A percentile compares a stretch with the other conserved stretches of the same genome.
Evolutionary conservation across 345 rosid genomes (phyloP).

Genomic region (Hypericum perforatum): DNA sequence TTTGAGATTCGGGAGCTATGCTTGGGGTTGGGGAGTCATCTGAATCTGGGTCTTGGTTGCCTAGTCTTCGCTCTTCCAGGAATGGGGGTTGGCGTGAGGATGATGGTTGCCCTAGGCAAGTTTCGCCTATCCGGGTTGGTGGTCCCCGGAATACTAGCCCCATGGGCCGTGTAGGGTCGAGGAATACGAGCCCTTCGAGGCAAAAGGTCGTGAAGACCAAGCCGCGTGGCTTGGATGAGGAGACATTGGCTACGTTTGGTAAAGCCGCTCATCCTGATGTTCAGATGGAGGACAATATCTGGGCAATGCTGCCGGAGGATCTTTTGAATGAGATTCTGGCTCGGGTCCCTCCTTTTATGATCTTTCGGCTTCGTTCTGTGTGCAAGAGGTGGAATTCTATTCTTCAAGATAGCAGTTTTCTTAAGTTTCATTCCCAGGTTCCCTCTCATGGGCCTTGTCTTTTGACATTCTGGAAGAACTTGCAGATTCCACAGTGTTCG

Average conservation of each 20-base stretch:
- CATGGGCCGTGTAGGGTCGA: conserved; percentile 56
- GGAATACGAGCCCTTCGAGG: conserved; percentile 80
- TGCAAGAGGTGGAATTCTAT: conserved; percentile 83
- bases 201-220: conserved; percentile 81
- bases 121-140: conserved; percentile 48
- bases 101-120: conserved; percentile 46
- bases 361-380: conserved; percentile 78
- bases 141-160: conserved; percentile 78
- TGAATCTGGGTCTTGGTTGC: conserved; percentile 31
- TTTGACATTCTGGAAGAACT: conserved; percentile 83
- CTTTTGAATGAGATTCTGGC: conserved; percentile 78
- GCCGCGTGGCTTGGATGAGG: conserved; percentile 94
- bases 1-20: conserved; percentile 28
- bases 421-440: conserved; percentile 61
- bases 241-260: conserved; percentile 69
- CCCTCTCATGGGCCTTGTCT: conserved; percentile 82
- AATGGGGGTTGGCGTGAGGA: conserved; percentile 24
- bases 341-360: conserved; percentile 88
- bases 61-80: conserved; percentile 22
- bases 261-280: conserved; percentile 54
- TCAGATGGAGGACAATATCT: conserved; percentile 81
- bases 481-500: conserved; percentile 77
- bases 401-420: conserved; percentile 77
- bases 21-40: conserved; percentile 39
- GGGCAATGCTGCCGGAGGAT: conserved; percentile 98